A percentile compares a stretch with the other conserved stretches of the same genome.
Conservation (phyloP, 768 basidiomycete genomes). For the Phlebiopsis flavidoalba region DNA sequence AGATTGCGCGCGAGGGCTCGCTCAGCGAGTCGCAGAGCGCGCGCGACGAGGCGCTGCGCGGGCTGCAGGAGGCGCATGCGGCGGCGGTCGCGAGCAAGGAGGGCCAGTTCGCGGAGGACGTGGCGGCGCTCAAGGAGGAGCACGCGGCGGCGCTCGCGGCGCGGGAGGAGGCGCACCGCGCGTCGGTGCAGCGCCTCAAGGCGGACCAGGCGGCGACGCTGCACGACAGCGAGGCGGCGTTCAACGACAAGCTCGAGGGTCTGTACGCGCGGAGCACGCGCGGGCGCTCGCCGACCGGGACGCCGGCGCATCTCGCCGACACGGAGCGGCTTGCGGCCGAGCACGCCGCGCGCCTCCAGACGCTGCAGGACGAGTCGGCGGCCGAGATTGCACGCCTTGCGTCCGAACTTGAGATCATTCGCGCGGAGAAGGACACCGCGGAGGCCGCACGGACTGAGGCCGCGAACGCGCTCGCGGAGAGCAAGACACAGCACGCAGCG, state of each 20-base stretch:
- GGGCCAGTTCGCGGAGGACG: constrained; percentile 54
- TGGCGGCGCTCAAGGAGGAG: constrained; percentile 60
- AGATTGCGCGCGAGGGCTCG: constrained; percentile 70
- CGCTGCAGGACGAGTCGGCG: constrained; percentile 51
- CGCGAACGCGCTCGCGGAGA: constrained; percentile 39
- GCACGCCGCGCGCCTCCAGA: constrained; percentile 46
- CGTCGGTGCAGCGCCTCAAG: constrained; percentile 54
- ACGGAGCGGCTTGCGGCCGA: constrained; percentile 56
- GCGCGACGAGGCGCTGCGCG: constrained; percentile 53
- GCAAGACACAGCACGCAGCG: constrained; percentile 51
- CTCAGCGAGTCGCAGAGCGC: constrained; percentile 71
- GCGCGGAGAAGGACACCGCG: constrained; percentile 21
- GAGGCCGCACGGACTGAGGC: constrained; percentile 39
- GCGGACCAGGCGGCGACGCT: constrained; percentile 56
- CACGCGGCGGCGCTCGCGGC: constrained; percentile 48
- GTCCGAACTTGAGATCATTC: constrained; percentile 30
- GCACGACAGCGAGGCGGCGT: constrained; percentile 57
- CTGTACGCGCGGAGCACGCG: constrained; percentile 57
- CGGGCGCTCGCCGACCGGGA: constrained; percentile 41
- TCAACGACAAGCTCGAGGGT: constrained; percentile 53
- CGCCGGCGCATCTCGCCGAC: constrained; percentile 50
- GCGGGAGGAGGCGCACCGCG: constrained; percentile 57
- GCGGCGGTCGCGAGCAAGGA: constrained; percentile 66
- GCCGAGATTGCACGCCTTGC: constrained; percentile 46
- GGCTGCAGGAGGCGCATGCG: constrained; percentile 69